phyloP scores from a whole-genome alignment of 192 early-diverging fungal genomes.

The Jimgerdemannia flammicorona region DNA sequence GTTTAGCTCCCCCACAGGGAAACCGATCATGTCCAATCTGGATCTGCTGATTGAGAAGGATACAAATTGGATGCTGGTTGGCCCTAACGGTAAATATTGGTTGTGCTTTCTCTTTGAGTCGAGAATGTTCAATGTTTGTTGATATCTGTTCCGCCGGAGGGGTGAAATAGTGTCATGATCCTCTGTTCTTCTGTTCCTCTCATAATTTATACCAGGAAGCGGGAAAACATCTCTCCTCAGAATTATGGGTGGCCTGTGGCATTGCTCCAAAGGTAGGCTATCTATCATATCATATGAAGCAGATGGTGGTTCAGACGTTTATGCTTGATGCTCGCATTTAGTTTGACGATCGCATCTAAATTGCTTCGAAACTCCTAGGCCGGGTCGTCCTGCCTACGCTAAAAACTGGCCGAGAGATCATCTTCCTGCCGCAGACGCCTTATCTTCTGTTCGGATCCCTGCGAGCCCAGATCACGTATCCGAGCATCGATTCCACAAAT shows the following conservation, averaged over 20 bases:
- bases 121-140: no score
- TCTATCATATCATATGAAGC: slow-evolving; percentile 24
- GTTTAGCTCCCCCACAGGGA: slow-evolving; percentile 26
- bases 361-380: slow-evolving; percentile 2
- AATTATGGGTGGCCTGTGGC: slow-evolving; percentile 75
- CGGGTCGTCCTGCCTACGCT: slow-evolving; percentile 16
- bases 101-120: no score
- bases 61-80: slow-evolving; percentile 62
- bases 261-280: slow-evolving; percentile 45
- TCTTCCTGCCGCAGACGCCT: slow-evolving; percentile 68
- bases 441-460: slow-evolving; percentile 62
- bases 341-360: no score
- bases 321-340: no score
- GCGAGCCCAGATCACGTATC: slow-evolving; percentile 64
- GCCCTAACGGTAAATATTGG: slow-evolving; percentile 63
- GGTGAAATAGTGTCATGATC: not conserved
- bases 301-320: no score
- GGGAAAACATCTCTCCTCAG: slow-evolving; percentile 86
- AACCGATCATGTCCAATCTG: slow-evolving; percentile 37
- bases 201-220: slow-evolving; percentile 22
- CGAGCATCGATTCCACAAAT: slow-evolving; percentile 29
- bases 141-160: no score
- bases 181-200: not conserved
- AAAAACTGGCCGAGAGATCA: slow-evolving; percentile 29
- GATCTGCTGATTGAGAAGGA: slow-evolving; percentile 44